These are phyloP conservation scores for Melaleuca alternifolia DNA, from an alignment of 345 rosid genomes.

Conservation along the genomic window DNA sequence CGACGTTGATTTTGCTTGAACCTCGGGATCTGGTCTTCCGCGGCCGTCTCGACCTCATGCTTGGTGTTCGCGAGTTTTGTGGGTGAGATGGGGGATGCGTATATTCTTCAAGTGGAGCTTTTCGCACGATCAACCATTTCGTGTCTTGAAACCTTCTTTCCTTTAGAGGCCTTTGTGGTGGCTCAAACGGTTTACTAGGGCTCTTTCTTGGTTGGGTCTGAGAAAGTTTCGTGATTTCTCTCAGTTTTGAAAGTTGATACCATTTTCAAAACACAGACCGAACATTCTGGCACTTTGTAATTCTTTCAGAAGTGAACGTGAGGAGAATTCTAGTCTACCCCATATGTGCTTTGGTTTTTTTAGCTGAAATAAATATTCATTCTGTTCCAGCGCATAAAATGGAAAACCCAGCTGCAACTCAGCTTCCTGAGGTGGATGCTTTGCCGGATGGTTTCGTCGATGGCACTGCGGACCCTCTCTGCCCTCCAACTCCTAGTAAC, in stretches of 20 bases:
- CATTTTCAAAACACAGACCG: neutral
- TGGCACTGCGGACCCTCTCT: conserved; percentile 39
- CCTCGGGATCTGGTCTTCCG: neutral
- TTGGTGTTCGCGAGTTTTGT: neutral
- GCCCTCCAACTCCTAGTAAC: conserved; percentile 35
- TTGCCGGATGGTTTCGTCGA: conserved; percentile 95
- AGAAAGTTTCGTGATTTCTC: neutral
- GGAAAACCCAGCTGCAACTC: conserved; percentile 50
- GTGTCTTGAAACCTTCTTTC: neutral
- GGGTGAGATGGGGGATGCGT: neutral
- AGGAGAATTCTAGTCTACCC: neutral
- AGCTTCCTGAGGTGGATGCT: conserved; percentile 86
- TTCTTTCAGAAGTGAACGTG: neutral
- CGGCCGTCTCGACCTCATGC: neutral
- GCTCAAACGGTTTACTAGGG: neutral
- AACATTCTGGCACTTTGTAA: neutral
- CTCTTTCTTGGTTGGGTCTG: neutral
- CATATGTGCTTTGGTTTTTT: neutral
- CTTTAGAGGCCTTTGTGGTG: neutral
- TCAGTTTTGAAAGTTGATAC: neutral
- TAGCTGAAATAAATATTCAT: neutral
- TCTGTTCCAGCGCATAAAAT: conserved; percentile 17
- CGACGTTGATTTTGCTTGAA: neutral
- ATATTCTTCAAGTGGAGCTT: neutral
- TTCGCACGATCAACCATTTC: neutral